phyloP scores from a whole-genome alignment of 306 rosid genomes.

The Parietaria judaica region DNA sequence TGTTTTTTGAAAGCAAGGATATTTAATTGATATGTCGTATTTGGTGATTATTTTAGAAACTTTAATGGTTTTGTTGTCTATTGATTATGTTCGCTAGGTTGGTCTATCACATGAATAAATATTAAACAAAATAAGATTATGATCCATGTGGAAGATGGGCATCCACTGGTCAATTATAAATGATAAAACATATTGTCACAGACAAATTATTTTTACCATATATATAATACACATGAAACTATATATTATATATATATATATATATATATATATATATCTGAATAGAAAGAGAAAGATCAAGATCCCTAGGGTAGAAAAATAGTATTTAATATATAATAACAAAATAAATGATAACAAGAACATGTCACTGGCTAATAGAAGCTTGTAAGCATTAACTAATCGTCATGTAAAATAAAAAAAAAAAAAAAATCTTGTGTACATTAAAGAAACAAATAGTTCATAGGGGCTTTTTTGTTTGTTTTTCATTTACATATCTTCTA shows the following conservation, averaged over 20 bases:
- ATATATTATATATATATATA: neutral
- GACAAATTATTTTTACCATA: slow-evolving; percentile 10
- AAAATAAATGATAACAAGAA: neutral
- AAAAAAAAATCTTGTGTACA: neutral
- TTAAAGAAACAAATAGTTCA: slow-evolving; percentile 2
- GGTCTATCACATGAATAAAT: neutral
- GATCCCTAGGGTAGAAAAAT: too few relatives aligned
- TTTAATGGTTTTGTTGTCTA: too few relatives aligned
- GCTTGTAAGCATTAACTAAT: slow-evolving; percentile 2
- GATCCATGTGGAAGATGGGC: slow-evolving; percentile 13
- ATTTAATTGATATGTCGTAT: too few relatives aligned
- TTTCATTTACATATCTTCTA: too few relatives aligned
- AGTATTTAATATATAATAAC: neutral
- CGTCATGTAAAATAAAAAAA: neutral
- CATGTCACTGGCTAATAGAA: slow-evolving; percentile 1
- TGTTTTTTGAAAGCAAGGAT: neutral
- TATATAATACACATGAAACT: too few relatives aligned
- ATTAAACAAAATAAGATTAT: neutral
- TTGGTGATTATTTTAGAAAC: too few relatives aligned
- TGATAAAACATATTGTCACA: slow-evolving; percentile 10
- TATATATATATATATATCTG: neutral
- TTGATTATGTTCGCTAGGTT: neutral
- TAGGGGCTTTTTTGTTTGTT: neutral
- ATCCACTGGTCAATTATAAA: neutral
- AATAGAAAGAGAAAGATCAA: neutral